Evolutionary conservation across 768 basidiomycete genomes (phyloP), one percentile per base, ranked within the genome.

Genomic region (Mycena venus): DNA sequence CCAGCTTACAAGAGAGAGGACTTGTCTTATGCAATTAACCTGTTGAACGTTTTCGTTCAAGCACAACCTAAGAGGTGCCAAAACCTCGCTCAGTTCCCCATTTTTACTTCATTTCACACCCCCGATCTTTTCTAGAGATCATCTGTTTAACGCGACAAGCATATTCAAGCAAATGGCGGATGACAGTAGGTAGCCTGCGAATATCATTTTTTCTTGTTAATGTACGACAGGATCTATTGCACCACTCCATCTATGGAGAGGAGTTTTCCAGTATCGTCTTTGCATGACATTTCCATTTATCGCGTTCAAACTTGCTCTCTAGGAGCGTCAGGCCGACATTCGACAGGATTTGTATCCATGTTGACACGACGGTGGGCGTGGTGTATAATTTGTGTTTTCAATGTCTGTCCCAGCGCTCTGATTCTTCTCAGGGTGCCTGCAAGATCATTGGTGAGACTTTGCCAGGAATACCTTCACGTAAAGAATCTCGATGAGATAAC

Each of bases 311-410:
- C 32, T 60, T 59, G 75, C 42, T n/a, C 17, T 40, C 36, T 68
- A 88, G 85, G 83, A 87, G 86, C 29, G 88, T 89, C 42, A 81
- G 88, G 34, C 85, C 87, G 0, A 79, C 86, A 0, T 75, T 81
- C 2, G 82, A 81, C 12, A 67, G 80, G 17, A 77, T 89, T 0
- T 64, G 86, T 6, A 80, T 88, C 19, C 89, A 88, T 66, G 82
- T 88, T 0, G 88, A 88, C 63, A 82, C 83, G 0, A 85, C 87
- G 0, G 82, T 85, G 3, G 84, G 87, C 8, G 81, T 86, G 2
- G 70, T 88, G 87, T 88, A 80, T 67, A 80, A 72, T 47, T 23
- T 11, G 36, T 7, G 29, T 25, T 44, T 34, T 7, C 31, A 25
- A 14, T 15, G 44, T 47, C n/a, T n/a, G n/a, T n/a, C 34, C 6